Evolutionary conservation across 345 rosid genomes (phyloP), one percentile per base, ranked within the genome.

Genomic region (Aquilaria yunnanensis): DNA sequence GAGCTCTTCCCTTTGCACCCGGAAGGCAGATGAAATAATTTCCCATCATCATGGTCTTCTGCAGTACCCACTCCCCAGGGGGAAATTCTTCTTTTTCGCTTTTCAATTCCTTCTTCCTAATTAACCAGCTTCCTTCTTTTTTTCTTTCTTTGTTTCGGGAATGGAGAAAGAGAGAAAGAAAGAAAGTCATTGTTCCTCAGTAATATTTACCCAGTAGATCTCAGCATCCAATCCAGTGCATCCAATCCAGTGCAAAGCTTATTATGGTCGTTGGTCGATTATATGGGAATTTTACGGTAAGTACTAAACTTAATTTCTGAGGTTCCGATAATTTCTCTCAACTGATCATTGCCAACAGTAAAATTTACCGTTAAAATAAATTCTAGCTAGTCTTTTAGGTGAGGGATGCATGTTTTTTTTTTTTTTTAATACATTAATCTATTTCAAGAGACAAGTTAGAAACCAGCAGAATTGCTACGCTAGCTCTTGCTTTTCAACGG

Each of bases 1-100:
- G 93, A 88, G 84, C 96, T 94, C 56, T 94, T 94, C 71, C 99
- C 99, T 6, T 82, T 94, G 74, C 96, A 88, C 67, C 99, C 99
- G 57, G 96, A 86, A 83, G 90, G 97, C 74, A 72, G 78, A 75
- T 74, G 77, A 81, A 62, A 47, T 23, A 23, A 23, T 23, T 23
- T 23, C 23, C 23, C 23, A 23, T 23, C 23, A 23, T 23, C 23
- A 23, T 23, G 23, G 23, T 23, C 23, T 23, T 23, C 23, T 23
- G 23, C 23, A 23, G 23, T 23, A 23, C 23, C 23, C 23, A 1
- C 23, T 23, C 23, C 23, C 23, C 68, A 60, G 47, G 45, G 23
- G 43, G 43, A 37, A 37, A 5, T 37, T 37, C 43, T 5, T 37
- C 5, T 9, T 9, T 9, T 32, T 57, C 54, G 48, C 13, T 57